Evolutionary conservation across 768 basidiomycete genomes (phyloP).

Genomic region (Calocera cornea): DNA sequence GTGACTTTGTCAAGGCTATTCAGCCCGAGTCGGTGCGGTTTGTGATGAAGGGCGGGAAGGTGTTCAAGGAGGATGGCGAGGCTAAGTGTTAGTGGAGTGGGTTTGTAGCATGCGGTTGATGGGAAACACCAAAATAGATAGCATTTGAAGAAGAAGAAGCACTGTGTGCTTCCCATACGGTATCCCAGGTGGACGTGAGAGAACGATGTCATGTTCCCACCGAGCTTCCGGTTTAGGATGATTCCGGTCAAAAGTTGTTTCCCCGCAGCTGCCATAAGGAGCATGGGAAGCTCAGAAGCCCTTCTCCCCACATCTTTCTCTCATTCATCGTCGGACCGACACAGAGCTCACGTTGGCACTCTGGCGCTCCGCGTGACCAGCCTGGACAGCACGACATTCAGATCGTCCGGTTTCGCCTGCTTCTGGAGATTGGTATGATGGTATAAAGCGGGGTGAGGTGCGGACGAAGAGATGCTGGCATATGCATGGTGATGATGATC

Average conservation of each 20-base stretch:
- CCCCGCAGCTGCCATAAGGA: not conserved
- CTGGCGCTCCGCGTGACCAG: not conserved
- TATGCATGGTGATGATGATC: not conserved
- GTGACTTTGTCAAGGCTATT: slow-evolving; percentile 33
- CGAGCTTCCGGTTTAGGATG: no score
- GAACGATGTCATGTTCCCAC: no score
- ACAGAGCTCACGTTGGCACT: not conserved
- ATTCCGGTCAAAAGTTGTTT: not conserved
- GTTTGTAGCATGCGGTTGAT: not conserved
- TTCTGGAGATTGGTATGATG: not conserved
- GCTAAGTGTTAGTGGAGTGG: not conserved
- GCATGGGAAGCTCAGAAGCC: not conserved
- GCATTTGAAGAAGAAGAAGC: no score
- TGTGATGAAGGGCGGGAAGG: slow-evolving; percentile 45
- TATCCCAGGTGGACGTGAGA: no score
- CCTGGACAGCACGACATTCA: not conserved
- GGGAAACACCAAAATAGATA: no score
- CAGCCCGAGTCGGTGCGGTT: slow-evolving; percentile 36
- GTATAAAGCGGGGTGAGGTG: not conserved
- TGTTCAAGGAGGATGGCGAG: slow-evolving; percentile 32
- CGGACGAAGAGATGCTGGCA: not conserved
- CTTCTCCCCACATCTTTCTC: not conserved
- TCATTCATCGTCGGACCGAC: not conserved
- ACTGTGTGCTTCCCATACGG: no score
- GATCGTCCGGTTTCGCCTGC: not conserved